phyloP scores from a whole-genome alignment of 2,329 filamentous ascomycete species.

The Ceratocystis colombiana region DNA sequence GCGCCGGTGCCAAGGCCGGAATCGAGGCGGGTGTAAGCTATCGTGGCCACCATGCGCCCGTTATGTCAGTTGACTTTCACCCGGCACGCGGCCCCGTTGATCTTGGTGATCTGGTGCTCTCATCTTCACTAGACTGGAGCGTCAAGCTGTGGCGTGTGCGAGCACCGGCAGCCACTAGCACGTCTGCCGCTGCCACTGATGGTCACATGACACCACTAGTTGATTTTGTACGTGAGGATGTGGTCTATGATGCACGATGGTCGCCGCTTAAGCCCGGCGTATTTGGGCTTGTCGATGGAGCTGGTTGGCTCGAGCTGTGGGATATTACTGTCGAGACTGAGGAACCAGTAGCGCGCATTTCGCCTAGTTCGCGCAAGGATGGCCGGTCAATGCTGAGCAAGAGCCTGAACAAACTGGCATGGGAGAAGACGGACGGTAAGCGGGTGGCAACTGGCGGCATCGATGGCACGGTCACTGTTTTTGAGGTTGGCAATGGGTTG shows the following conservation, averaged over 20 bases:
- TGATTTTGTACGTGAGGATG: conserved; percentile 86
- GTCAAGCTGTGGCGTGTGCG: conserved; percentile 95
- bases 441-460: conserved; percentile 83
- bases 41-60: conserved; percentile 79
- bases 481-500: conserved; percentile 74
- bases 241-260: conserved; percentile 95
- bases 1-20: conserved; percentile 91
- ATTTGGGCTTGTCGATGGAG: conserved; percentile 88
- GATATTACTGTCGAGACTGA: conserved; percentile 88
- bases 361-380: conserved; percentile 56
- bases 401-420: conserved; percentile 87
- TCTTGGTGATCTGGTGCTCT: conserved; percentile 84
- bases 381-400: conserved; percentile 62
- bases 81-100: conserved; percentile 86
- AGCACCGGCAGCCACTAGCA: conserved; percentile 62
- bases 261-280: conserved; percentile 88
- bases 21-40: conserved; percentile 85
- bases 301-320: conserved; percentile 87
- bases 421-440: conserved; percentile 84
- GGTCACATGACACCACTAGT: conserved; percentile 61
- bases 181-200: conserved; percentile 40
- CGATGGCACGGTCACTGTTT: conserved; percentile 81
- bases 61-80: conserved; percentile 95
- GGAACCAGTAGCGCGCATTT: conserved; percentile 73
- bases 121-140: conserved; percentile 90